Conservation (phyloP, 371 early-diverging fungal species). For the Coemansia sp. region DNA sequence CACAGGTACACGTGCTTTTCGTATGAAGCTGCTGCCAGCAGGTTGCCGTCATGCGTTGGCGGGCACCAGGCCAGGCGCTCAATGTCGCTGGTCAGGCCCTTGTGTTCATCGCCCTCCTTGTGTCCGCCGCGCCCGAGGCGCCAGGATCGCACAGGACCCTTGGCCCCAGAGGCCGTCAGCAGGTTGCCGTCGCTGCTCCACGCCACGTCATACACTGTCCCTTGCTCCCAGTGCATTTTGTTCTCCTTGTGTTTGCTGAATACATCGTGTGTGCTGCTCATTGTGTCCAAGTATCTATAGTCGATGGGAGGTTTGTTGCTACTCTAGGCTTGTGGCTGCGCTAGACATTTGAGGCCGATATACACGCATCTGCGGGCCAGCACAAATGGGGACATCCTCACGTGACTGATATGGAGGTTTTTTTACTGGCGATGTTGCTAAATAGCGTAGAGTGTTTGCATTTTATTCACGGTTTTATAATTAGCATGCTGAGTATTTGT, state of each 20-base stretch:
- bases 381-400: no score
- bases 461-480: no score
- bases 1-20: conserved; percentile 38
- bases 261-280: not conserved
- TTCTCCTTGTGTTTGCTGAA: conserved; percentile 27
- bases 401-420: no score
- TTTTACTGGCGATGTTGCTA: no score
- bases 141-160: conserved; percentile 39
- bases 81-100: conserved; percentile 19
- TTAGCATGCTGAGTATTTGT: no score
- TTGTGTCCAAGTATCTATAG: not conserved
- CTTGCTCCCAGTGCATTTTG: conserved; percentile 44
- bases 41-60: conserved; percentile 1
- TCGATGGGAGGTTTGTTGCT: no score
- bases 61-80: conserved; percentile 44
- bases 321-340: no score
- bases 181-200: conserved; percentile 49
- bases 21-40: conserved; percentile 33
- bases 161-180: conserved; percentile 35
- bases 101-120: conserved; percentile 45
- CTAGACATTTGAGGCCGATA: no score
- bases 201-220: conserved; percentile 37
- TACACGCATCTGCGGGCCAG: no score
- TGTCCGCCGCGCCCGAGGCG: conserved; percentile 42
- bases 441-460: no score